Percentiles rank a stretch among this genome's conserved stretches.
Conservation (phyloP, 2,329 filamentous ascomycete species). For the Bipolaris bicolor region DNA sequence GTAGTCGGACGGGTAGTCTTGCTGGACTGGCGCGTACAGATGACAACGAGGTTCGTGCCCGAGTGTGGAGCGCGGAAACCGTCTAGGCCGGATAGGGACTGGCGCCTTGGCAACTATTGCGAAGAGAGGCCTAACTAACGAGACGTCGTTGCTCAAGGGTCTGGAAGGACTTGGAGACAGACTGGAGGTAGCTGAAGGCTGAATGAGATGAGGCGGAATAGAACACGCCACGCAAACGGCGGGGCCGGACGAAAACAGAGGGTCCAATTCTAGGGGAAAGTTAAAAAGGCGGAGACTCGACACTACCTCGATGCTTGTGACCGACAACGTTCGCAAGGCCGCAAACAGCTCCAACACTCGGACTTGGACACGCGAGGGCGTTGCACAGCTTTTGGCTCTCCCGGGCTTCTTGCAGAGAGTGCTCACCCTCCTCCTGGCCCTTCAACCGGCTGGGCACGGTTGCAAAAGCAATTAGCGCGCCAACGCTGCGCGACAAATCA, state of each 20-base stretch:
- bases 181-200: constrained; percentile 18
- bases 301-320: not conserved
- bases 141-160: constrained; percentile 21
- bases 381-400: constrained; percentile 11
- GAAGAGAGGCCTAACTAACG: constrained; percentile 21
- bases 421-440: constrained; percentile 1
- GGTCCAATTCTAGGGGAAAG: constrained; percentile 5
- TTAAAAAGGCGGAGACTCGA: constrained; percentile 11
- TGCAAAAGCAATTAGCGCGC: constrained; percentile 18
- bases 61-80: constrained; percentile 15
- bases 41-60: constrained; percentile 34
- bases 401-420: constrained; percentile 4
- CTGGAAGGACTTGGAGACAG: constrained; percentile 7
- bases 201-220: constrained; percentile 8
- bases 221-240: constrained; percentile 10
- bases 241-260: constrained; percentile 10
- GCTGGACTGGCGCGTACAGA: constrained; percentile 37
- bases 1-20: constrained; percentile 28
- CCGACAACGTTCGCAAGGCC: constrained; percentile 1
- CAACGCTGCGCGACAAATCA: constrained; percentile 17
- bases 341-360: not conserved
- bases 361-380: constrained; percentile 3
- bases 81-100: constrained; percentile 30
- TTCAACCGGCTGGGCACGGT: constrained; percentile 13
- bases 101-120: constrained; percentile 29